Conservation (phyloP, 148 eudicot species). For the Rhododendron henanense region DNA sequence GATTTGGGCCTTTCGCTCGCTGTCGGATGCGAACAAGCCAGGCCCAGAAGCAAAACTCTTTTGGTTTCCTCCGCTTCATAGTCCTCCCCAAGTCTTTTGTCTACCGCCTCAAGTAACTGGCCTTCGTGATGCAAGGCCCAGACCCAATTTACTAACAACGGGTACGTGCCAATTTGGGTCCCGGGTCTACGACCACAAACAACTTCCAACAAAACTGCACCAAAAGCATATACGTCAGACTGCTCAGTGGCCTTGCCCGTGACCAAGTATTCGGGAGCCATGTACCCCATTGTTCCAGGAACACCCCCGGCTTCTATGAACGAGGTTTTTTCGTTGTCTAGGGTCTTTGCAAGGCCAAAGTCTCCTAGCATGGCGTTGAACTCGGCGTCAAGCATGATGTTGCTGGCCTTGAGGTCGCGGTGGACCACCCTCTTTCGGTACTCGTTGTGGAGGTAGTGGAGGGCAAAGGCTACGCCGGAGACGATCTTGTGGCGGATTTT, state of each 20-base stretch:
- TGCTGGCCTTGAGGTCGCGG: conserved; percentile 84
- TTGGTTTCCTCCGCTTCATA: conserved; percentile 52
- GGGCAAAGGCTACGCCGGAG: conserved; percentile 45
- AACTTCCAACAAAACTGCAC: conserved; percentile 47
- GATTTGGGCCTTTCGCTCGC: conserved; percentile 61
- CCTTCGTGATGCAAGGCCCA: conserved; percentile 72
- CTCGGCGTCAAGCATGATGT: conserved; percentile 71
- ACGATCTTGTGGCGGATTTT: conserved; percentile 42
- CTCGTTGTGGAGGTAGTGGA: conserved; percentile 66
- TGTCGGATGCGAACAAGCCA: conserved; percentile 74
- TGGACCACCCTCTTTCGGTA: conserved; percentile 74
- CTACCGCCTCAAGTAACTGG: conserved; percentile 48
- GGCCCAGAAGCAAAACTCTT: conserved; percentile 54
- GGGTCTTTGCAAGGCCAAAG: conserved; percentile 80
- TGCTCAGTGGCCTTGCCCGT: conserved; percentile 73
- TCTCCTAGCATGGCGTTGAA: conserved; percentile 87
- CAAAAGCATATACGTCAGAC: conserved; percentile 30
- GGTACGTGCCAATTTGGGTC: conserved; percentile 42
- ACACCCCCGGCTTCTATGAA: conserved; percentile 71
- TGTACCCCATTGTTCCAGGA: conserved; percentile 74
- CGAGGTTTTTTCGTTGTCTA: conserved; percentile 63
- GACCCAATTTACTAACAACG: conserved; percentile 64
- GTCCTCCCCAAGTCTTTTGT: conserved; percentile 40
- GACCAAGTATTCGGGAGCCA: conserved; percentile 85
- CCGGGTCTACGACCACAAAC: conserved; percentile 63